phyloP scores from a whole-genome alignment of 2,329 filamentous ascomycete genomes.

The Xylariales sp. region DNA sequence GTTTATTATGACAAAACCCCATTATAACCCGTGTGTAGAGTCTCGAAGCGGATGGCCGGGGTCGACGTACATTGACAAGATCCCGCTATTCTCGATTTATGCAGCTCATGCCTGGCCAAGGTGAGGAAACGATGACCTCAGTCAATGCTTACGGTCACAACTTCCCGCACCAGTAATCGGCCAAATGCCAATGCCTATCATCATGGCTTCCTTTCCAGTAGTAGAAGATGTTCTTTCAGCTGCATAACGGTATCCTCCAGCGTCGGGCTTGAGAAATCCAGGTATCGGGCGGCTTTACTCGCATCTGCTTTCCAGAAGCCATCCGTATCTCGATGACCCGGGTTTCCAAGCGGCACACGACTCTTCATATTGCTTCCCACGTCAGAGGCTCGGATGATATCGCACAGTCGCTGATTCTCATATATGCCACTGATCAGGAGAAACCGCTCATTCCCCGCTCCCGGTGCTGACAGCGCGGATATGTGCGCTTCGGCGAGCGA shows the following conservation, averaged over 20 bases:
- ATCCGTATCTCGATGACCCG: background rate
- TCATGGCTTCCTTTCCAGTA: background rate
- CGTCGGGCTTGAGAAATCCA: background rate
- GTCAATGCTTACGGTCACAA: no score
- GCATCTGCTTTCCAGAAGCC: constrained; percentile 2
- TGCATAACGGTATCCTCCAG: background rate
- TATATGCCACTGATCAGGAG: constrained; percentile 1
- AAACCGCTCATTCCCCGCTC: background rate
- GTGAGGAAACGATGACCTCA: no score
- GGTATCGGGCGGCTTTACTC: background rate
- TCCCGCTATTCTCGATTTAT: no score
- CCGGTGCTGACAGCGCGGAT: background rate
- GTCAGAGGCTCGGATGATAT: background rate
- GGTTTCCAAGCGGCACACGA: background rate
- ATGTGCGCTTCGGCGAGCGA: constrained; percentile 6
- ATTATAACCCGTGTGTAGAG: no score
- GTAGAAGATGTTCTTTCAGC: background rate
- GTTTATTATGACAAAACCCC: no score
- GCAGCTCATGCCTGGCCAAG: no score
- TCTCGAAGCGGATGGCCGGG: no score
- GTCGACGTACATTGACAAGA: no score
- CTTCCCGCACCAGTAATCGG: no score
- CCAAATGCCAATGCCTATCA: no score
- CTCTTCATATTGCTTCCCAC: background rate
- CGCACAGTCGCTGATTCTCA: constrained; percentile 5